phyloP scores from a whole-genome alignment of 2,329 filamentous ascomycete genomes.

The Fonsecaea nubica region DNA sequence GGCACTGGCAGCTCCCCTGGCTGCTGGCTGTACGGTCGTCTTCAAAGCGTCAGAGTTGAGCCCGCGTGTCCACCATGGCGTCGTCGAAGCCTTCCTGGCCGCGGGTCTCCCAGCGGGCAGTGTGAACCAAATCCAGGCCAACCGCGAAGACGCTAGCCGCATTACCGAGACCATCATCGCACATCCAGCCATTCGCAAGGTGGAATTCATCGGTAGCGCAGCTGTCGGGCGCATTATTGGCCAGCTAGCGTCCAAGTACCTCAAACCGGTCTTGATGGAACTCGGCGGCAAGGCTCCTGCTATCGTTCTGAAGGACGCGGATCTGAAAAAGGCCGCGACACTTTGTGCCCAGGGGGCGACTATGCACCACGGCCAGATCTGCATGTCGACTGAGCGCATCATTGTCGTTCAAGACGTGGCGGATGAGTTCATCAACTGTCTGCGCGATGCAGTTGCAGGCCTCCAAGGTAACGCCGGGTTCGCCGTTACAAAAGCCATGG shows the following conservation, averaged over 20 bases:
- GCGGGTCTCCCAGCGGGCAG: slow-evolving; percentile 78
- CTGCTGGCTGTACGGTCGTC: slow-evolving; percentile 73
- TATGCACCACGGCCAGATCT: slow-evolving; percentile 71
- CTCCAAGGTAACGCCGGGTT: slow-evolving; percentile 7
- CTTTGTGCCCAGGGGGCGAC: slow-evolving; percentile 13
- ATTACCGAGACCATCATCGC: slow-evolving; percentile 73
- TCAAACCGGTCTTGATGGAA: slow-evolving; percentile 94
- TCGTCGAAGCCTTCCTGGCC: slow-evolving; percentile 70
- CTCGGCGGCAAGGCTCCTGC: slow-evolving; percentile 85
- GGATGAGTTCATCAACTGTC: slow-evolving; percentile 59
- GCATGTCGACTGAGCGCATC: slow-evolving; percentile 83
- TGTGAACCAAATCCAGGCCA: slow-evolving; percentile 72
- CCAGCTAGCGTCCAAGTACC: slow-evolving; percentile 70
- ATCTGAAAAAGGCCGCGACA: slow-evolving; percentile 73
- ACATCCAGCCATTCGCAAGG: slow-evolving; percentile 70
- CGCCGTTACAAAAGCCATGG: slow-evolving; percentile 19
- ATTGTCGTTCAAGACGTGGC: slow-evolving; percentile 64
- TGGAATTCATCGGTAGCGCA: slow-evolving; percentile 82
- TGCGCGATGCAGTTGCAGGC: slow-evolving; percentile 42
- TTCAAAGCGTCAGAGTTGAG: slow-evolving; percentile 73
- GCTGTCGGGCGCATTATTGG: slow-evolving; percentile 73
- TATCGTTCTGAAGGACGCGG: slow-evolving; percentile 78
- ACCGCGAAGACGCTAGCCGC: slow-evolving; percentile 65
- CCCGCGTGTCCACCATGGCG: slow-evolving; percentile 66
- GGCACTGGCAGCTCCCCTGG: slow-evolving; percentile 40